Evolutionary conservation across 306 rosid genomes (phyloP), one percentile per base, ranked within the genome.

Genomic region (Gleditsia sinensis): DNA sequence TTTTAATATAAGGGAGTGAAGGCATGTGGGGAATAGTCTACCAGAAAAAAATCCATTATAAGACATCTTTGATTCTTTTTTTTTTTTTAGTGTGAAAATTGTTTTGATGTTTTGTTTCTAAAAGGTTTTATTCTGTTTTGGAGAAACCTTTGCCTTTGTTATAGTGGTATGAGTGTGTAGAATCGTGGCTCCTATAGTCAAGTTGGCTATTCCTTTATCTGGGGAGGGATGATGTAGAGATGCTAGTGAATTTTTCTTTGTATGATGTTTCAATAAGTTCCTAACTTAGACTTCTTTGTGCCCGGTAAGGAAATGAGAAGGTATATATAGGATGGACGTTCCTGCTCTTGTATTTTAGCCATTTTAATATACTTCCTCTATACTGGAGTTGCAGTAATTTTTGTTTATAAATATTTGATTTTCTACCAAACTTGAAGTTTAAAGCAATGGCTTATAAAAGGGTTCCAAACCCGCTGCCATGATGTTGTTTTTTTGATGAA

Each of bases 351-450:
- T 25, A 68, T 68, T 37, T 59, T 10, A 17, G 59, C 54, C 37
- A n/a, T 51, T 70, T 49, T 37, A 30, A 60, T 12, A 27, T 74
- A 75, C 56, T 27, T 61, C 21, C 77, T 56, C 55, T 23, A 21
- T 69, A n/a, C 30, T 7, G 32, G 53, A 39, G 51, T 71, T 62
- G 21, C 24, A 72, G 20, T 46, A 55, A 45, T 28, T 23, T 72
- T 72, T 9, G 2, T 65, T 21, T 28, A 14, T 53, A 45, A 36
- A 34, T 68, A 53, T 46, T 61, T 62, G 28, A 69, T 42, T 51
- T 9, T 53, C 56, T 69, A n/a, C 48, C 67, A 42, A 69, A 62
- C 45, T 40, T 75, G 19, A 81, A 62, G 21, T 34, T 58, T 34
- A 53, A 40, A 19, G n/a, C 67, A 64, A 71, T 36, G 71, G 43